Conservation (phyloP, 2,329 filamentous ascomycete genomes). For the Paecilomyces sp. region DNA sequence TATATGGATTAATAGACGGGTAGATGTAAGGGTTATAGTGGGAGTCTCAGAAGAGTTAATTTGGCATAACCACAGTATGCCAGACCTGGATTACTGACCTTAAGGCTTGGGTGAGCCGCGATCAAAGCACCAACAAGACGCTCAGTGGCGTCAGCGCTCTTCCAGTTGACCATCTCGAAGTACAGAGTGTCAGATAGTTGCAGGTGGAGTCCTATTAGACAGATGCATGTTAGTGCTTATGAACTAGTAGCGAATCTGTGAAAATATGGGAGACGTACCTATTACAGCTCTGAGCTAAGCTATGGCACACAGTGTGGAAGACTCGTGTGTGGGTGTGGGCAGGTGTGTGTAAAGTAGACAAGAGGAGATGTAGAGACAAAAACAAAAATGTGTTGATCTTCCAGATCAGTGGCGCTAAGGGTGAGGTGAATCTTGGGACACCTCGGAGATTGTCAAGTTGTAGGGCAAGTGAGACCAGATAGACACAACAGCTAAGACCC, state of each 20-base stretch:
- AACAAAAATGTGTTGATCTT: background rate
- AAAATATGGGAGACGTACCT: background rate
- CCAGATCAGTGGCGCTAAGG: background rate
- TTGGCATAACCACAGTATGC: background rate
- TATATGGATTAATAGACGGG: no score
- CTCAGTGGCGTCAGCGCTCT: slow-evolving; percentile 13
- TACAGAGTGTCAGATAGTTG: no score
- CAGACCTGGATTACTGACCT: slow-evolving; percentile 9
- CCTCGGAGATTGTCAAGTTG: background rate
- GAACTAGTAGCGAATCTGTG: background rate
- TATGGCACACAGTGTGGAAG: background rate
- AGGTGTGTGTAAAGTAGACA: background rate
- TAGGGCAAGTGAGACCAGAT: background rate
- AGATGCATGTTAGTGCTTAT: no score
- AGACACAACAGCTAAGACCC: background rate
- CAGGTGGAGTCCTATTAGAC: background rate
- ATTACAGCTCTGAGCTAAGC: background rate
- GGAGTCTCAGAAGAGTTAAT: no score
- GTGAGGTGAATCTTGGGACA: background rate
- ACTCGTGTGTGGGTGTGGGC: no score
- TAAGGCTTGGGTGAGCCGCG: slow-evolving; percentile 18
- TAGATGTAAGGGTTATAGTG: no score
- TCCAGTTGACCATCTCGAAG: slow-evolving; percentile 25
- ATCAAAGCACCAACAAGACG: slow-evolving; percentile 20
- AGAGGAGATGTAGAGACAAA: background rate